These are phyloP conservation scores for Nematodospora anomalae DNA, from an alignment of 1,139 yeast genomes.

Conservation along the genomic window DNA sequence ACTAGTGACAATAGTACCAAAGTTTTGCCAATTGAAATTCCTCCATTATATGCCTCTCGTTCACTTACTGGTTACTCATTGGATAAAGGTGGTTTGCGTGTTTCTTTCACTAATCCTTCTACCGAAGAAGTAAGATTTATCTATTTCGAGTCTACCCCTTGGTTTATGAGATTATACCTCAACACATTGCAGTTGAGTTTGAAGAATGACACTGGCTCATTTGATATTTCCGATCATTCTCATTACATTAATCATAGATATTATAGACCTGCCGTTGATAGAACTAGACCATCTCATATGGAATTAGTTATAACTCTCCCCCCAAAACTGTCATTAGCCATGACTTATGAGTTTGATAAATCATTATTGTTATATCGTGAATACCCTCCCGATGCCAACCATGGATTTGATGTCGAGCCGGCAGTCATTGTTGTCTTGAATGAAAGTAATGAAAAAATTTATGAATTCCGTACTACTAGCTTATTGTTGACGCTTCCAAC, in stretches of 20 bases:
- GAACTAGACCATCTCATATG: constrained; percentile 79
- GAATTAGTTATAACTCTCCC: constrained; percentile 71
- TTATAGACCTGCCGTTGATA: constrained; percentile 77
- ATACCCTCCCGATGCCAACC: constrained; percentile 99
- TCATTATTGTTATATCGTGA: constrained; percentile 82
- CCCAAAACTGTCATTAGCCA: constrained; percentile 56
- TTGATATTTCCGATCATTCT: constrained; percentile 15
- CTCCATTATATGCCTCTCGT: constrained; percentile 77
- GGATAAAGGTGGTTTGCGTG: constrained; percentile 86
- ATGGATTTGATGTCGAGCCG: constrained; percentile 93
- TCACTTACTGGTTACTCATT: constrained; percentile 91
- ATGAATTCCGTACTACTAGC: constrained; percentile 79
- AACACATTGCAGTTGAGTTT: constrained; percentile 53
- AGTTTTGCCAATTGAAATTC: constrained; percentile 34
- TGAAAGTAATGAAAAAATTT: constrained; percentile 29
- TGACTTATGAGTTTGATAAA: constrained; percentile 84
- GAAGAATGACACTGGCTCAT: constrained; percentile 21
- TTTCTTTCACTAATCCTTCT: constrained; percentile 69
- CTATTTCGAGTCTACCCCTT: constrained; percentile 84
- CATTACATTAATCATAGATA: constrained; percentile 49
- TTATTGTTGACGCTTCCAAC: constrained; percentile 85
- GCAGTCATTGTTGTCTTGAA: constrained; percentile 65
- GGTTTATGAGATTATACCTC: constrained; percentile 86
- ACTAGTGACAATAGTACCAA: constrained; percentile 15
- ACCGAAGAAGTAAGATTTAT: constrained; percentile 48